These are phyloP conservation scores for Epicoccum sorghinum DNA, from an alignment of 2,329 filamentous ascomycete species.

Conservation along the genomic window DNA sequence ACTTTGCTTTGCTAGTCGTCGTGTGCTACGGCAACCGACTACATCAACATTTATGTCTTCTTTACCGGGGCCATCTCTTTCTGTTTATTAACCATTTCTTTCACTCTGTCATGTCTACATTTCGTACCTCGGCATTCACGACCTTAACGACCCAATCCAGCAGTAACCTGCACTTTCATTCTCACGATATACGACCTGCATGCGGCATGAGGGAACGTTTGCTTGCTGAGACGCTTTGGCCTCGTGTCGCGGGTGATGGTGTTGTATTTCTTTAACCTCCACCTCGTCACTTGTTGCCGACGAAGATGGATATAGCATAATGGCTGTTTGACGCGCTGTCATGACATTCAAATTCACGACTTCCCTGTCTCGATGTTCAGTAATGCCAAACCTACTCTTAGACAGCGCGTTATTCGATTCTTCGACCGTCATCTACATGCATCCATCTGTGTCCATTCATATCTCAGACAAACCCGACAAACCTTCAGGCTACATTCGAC, in stretches of 20 bases:
- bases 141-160: constrained; percentile 41
- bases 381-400: background rate
- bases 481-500: constrained; percentile 29
- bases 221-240: constrained; percentile 31
- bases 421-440: background rate
- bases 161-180: constrained; percentile 37
- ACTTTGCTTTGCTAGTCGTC: constrained; percentile 33
- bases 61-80: constrained; percentile 32
- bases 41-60: constrained; percentile 16
- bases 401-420: constrained; percentile 7
- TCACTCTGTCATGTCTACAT: constrained; percentile 41
- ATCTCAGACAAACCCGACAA: constrained; percentile 3
- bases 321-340: constrained; percentile 21
- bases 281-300: constrained; percentile 30
- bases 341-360: constrained; percentile 14
- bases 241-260: constrained; percentile 40
- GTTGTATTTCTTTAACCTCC: constrained; percentile 42
- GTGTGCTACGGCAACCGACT: background rate
- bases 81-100: constrained; percentile 36
- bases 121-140: constrained; percentile 44
- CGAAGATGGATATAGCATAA: constrained; percentile 19
- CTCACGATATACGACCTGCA: constrained; percentile 48
- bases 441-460: constrained; percentile 1
- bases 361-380: background rate
- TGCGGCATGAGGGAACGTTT: constrained; percentile 42